Percentiles rank a stretch among this genome's conserved stretches.
Conservation (phyloP, 1,284 basidiomycete species). For the Fomitopsis schrenkii region DNA sequence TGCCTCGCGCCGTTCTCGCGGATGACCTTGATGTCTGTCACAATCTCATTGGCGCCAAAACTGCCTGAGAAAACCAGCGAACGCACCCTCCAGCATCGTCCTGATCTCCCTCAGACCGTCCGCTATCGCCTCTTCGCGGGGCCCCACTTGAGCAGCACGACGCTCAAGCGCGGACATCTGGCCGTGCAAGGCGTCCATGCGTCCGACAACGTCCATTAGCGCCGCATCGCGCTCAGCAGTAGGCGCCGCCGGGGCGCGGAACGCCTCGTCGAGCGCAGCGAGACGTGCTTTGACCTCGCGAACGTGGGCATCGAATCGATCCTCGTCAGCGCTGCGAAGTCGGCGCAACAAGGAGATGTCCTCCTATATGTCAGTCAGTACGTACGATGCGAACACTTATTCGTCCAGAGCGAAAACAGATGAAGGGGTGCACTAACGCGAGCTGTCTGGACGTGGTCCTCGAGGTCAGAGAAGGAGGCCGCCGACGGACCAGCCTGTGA, state of each 20-base stretch:
- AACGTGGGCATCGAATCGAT: slow-evolving; percentile 16
- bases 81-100: slow-evolving; percentile 16
- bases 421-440: background rate
- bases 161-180: slow-evolving; percentile 11
- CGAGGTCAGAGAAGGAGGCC: background rate
- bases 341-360: slow-evolving; percentile 21
- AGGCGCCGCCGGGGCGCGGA: slow-evolving; percentile 15
- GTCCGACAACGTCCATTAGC: slow-evolving; percentile 8
- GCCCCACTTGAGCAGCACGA: slow-evolving; percentile 7
- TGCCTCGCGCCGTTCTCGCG: slow-evolving; percentile 30
- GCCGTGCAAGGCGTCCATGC: slow-evolving; percentile 17
- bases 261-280: slow-evolving; percentile 18
- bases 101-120: slow-evolving; percentile 10
- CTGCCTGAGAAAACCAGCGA: background rate
- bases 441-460: background rate
- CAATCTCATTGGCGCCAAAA: background rate
- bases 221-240: slow-evolving; percentile 6
- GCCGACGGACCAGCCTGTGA: background rate
- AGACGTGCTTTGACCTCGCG: slow-evolving; percentile 22
- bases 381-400: background rate
- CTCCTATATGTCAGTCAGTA: slow-evolving; percentile 8
- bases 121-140: background rate
- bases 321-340: slow-evolving; percentile 21
- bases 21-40: slow-evolving; percentile 30
- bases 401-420: background rate